These are phyloP conservation scores for Schwanniomyces pseudopolymorphus DNA, from an alignment of 805 yeast species.

Conservation along the genomic window DNA sequence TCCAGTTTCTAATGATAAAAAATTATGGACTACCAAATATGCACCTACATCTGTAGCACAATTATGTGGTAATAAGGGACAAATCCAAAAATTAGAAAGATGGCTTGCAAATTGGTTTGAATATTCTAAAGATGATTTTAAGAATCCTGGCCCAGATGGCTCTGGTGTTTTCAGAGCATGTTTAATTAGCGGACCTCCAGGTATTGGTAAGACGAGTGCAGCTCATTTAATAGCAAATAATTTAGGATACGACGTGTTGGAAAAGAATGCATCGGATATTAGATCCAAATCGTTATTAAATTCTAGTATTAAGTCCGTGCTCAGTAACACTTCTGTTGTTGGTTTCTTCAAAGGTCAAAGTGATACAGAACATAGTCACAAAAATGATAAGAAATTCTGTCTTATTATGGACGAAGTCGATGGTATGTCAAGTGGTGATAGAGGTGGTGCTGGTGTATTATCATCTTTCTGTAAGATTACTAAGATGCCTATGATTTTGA, in stretches of 20 bases:
- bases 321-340: conserved; percentile 78
- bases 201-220: conserved; percentile 81
- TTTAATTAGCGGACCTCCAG: conserved; percentile 84
- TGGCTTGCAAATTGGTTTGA: conserved; percentile 83
- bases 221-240: conserved; percentile 73
- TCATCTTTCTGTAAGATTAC: conserved; percentile 85
- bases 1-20: conserved; percentile 52
- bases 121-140: conserved; percentile 54
- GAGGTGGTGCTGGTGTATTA: conserved; percentile 96
- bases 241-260: conserved; percentile 71
- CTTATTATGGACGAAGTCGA: conserved; percentile 98
- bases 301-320: conserved; percentile 63
- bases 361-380: conserved; percentile 20
- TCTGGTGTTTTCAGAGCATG: conserved; percentile 77
- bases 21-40: conserved; percentile 89
- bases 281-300: conserved; percentile 79
- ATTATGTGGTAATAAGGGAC: conserved; percentile 87
- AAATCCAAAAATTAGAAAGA: conserved; percentile 57
- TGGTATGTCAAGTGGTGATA: conserved; percentile 98
- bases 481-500: conserved; percentile 84
- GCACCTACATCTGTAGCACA: conserved; percentile 79
- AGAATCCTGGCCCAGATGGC: conserved; percentile 60
- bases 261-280: conserved; percentile 85
- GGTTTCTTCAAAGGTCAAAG: conserved; percentile 61
- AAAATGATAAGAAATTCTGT: conserved; percentile 61